These are phyloP conservation scores for Fraxinus sp. DNA, from an alignment of 305 asterid genomes.

Conservation along the genomic window DNA sequence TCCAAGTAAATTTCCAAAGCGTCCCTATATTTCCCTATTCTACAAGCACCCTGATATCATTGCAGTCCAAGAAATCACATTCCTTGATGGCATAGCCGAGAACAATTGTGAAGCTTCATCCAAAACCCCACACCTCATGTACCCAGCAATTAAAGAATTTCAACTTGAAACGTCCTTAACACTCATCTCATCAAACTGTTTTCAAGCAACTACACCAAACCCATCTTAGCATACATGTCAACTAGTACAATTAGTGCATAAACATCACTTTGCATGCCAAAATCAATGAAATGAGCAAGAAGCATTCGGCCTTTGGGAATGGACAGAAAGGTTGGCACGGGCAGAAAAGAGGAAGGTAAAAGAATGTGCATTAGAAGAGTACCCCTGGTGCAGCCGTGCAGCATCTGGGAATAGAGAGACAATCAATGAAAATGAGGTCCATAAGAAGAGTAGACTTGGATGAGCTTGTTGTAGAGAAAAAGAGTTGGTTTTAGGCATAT, in stretches of 20 bases:
- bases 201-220: slow-evolving; percentile 47
- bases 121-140: slow-evolving; percentile 57
- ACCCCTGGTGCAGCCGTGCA: slow-evolving; percentile 13
- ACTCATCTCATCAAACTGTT: slow-evolving; percentile 54
- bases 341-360: no score
- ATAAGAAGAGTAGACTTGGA: slow-evolving; percentile 60
- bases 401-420: slow-evolving; percentile 54
- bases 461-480: slow-evolving; percentile 77
- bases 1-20: slow-evolving; percentile 64
- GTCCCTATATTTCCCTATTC: slow-evolving; percentile 60
- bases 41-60: slow-evolving; percentile 72
- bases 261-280: slow-evolving; percentile 50
- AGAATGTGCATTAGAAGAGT: no score
- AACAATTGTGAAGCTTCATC: slow-evolving; percentile 63
- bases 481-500: slow-evolving; percentile 53
- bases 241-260: slow-evolving; percentile 66
- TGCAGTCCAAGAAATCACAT: slow-evolving; percentile 83
- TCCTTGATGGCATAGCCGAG: slow-evolving; percentile 52
- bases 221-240: slow-evolving; percentile 81
- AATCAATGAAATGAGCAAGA: slow-evolving; percentile 64
- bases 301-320: slow-evolving; percentile 46
- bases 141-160: slow-evolving; percentile 76
- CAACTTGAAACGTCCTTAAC: slow-evolving; percentile 59
- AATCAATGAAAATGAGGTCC: slow-evolving; percentile 56
- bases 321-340: slow-evolving; percentile 29